Percentiles rank a stretch among this genome's conserved stretches.
phyloP scores from a whole-genome alignment of 371 early-diverging fungal species.

The Lichtheimia ramosa region DNA sequence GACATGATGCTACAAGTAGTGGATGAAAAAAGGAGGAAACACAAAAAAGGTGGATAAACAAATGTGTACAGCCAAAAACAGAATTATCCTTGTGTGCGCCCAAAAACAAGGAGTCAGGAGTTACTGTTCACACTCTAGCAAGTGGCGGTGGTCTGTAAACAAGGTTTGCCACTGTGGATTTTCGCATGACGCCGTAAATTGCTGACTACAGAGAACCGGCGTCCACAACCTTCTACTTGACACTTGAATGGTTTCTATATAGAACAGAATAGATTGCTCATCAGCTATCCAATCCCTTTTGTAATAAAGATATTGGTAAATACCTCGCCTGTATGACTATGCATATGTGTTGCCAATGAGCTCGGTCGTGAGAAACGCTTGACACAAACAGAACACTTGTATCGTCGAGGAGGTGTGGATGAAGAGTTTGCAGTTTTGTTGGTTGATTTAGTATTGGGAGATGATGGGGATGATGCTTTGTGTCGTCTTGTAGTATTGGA shows the following conservation, averaged over 20 bases:
- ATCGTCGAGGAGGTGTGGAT: constrained; percentile 22
- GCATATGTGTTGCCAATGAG: constrained; percentile 59
- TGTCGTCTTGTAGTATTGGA: too few relatives aligned
- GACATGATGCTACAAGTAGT: background rate
- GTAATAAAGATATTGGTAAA: background rate
- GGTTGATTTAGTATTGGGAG: background rate
- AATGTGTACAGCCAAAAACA: background rate
- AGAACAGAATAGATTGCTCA: background rate
- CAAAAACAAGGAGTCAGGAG: too few relatives aligned
- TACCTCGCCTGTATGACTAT: constrained; percentile 65
- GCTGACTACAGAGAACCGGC: constrained; percentile 34
- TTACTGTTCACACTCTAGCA: background rate
- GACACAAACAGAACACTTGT: constrained; percentile 48
- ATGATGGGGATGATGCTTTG: background rate
- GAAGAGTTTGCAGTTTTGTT: background rate
- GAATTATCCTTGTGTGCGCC: too few relatives aligned
- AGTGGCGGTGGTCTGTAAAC: background rate
- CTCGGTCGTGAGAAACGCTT: constrained; percentile 63
- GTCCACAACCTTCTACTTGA: constrained; percentile 29
- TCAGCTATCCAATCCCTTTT: background rate
- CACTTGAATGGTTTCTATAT: constrained; percentile 35
- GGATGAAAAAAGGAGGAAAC: background rate
- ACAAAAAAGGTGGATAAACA: background rate
- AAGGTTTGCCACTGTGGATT: constrained; percentile 18
- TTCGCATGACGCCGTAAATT: constrained; percentile 36